Base-by-base conservation (phyloP, 441 rosid species). In the Populus hybrid region DNA sequence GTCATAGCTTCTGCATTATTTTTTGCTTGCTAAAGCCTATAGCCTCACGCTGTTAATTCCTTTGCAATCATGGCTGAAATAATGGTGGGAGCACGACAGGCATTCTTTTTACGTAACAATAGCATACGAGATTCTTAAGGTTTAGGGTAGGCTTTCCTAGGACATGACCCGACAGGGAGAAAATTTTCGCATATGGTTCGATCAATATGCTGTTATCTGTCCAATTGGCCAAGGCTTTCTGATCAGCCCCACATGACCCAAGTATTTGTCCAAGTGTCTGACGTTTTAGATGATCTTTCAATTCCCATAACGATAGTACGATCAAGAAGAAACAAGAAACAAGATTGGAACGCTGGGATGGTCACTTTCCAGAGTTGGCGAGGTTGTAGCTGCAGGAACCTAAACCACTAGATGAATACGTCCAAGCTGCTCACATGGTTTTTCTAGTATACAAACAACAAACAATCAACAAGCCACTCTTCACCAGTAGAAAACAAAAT, bases 351-450 rank as follows among this genome's bases (percentile, higher is more conserved):
- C 0, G 21, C 1, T 14, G 23, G 71, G 38, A 21, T 20, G 29
- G 76, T 79, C 82, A 45, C 53, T 74, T 70, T 79, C 67, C 38
- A 26, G 6, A 16, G 7, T 23, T 63, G 68, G 14, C 35, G 2
- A 23, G 2, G 14, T 12, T 16, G 10, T 35, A 72, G 61, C 1
- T 35, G 36, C 6, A 42, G 14, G 38, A 35, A 28, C 77, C 73
- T 24, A 64, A 33, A 31, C 82, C 77, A 79, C 75, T n/a, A 64
- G 23, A 38, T 11, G 10, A 26, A 64, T 31, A 61, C 16, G 35
- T 23, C 69, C 68, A 35, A 50, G 45, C 3, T 38, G 45, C 45
- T 38, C 45, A 38, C 3, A 9, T 38, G 31, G 0, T 38, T 38
- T 38, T 2, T 36, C 9, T 1, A 28, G 2, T 29, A 29, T 3